Evolutionary conservation across 2,329 filamentous ascomycete genomes (phyloP), one percentile per base, ranked within the genome.

Genomic region (Ascochyta viciae-villosae): DNA sequence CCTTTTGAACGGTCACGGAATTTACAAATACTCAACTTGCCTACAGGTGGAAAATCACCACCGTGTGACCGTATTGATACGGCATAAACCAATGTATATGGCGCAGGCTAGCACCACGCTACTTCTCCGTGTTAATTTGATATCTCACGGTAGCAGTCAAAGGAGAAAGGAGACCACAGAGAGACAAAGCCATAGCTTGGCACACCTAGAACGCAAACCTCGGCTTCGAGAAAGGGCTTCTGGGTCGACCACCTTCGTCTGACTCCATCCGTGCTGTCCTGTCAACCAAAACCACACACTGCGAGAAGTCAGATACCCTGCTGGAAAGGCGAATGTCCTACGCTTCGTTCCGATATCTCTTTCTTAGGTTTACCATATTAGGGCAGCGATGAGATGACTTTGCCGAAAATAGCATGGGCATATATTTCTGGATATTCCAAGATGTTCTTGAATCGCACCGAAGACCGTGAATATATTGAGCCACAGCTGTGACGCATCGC

Each of bases 151-250:
- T 37, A 42, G 23, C 23, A 47, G 29, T 37, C 22, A 41, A 6
- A 53, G 16, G 13, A 34, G 29, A 6, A 13, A 35, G 23, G 4
- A 37, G 43, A 16, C 27, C 9, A 27, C 16, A 24, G 34, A 35
- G 24, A n/a, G n/a, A 22, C 44, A 31, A 39, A 33, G 26, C 33
- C 38, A 48, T n/a, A 16, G 10, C 44, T 54, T 54, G 44, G 50
- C 44, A 22, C 16, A 13, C 15, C 24, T 37, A 8, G 16, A 15
- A n/a, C 26, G n/a, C 9, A 15, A 34, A 34, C 27, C 7, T 31
- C 23, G 7, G 19, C 26, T 27, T 22, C 16, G n/a, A 10, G 6
- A 34, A 31, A 19, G 19, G 16, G 16, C 16, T 23, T 6, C 16
- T 43, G 7, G 16, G 16, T 44, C 8, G 12, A 5, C 29, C 29